Percentiles rank a stretch among this genome's conserved stretches.
Conservation (phyloP, 2,329 filamentous ascomycete species). For the Cryphonectria naterciae region DNA sequence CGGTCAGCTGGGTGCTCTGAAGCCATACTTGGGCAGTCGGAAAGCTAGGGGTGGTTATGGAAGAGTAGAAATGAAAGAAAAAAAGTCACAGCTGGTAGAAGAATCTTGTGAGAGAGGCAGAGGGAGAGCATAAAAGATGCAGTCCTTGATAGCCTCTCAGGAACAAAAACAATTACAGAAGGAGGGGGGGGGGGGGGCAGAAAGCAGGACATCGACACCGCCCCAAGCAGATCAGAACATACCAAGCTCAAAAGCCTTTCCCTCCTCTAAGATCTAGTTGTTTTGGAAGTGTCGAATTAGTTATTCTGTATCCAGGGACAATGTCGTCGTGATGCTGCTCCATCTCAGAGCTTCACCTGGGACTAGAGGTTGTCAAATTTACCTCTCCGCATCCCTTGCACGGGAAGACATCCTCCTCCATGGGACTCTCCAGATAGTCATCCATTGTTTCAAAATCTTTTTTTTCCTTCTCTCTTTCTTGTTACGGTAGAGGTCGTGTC, state of each 20-base stretch:
- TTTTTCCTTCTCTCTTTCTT: neutral
- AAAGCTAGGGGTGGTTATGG: constrained; percentile 21
- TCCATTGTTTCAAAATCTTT: constrained; percentile 49
- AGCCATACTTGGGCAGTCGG: constrained; percentile 31
- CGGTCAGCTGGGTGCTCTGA: constrained; percentile 31
- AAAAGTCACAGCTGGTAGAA: neutral
- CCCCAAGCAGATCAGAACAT: constrained; percentile 39
- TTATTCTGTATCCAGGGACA: constrained; percentile 16
- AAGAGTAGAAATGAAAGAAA: neutral
- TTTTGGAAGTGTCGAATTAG: constrained; percentile 17
- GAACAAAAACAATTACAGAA: neutral
- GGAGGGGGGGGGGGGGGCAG: constrained; percentile 15
- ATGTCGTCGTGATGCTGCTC: constrained; percentile 37
- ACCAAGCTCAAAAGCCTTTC: constrained; percentile 98
- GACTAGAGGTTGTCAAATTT: constrained; percentile 32
- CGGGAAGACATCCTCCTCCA: constrained; percentile 85
- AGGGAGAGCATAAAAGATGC: constrained; percentile 8
- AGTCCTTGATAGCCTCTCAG: neutral
- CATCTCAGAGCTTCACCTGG: neutral
- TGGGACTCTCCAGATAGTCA: constrained; percentile 65
- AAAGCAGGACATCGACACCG: neutral
- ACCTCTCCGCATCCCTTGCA: constrained; percentile 95
- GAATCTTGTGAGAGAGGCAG: constrained; percentile 7
- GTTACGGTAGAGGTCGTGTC: constrained; percentile 29
- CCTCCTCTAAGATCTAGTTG: constrained; percentile 89